Conservation (phyloP, 495 filamentous ascomycete species). For the Penicillium antarcticum region DNA sequence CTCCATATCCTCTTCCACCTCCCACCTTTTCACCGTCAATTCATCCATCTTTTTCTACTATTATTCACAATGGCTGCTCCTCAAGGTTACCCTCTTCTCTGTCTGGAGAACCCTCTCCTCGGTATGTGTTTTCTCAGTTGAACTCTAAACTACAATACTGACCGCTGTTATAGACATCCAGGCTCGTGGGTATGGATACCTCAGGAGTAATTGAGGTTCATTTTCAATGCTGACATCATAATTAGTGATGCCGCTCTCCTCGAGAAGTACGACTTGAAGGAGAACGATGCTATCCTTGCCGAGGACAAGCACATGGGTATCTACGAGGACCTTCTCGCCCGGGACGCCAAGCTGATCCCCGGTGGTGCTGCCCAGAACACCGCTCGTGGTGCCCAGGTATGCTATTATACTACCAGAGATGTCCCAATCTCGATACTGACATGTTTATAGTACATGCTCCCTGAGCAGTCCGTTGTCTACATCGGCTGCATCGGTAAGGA, state of each 20-base stretch:
- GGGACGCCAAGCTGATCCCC: constrained; percentile 88
- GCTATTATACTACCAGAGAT: not conserved
- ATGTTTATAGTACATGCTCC: constrained; percentile 73
- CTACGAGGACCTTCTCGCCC: constrained; percentile 88
- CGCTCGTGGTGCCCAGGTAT: constrained; percentile 83
- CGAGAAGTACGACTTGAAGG: constrained; percentile 87
- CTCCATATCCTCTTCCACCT: constrained; percentile 18
- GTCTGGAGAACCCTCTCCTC: constrained; percentile 94
- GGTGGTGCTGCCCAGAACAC: constrained; percentile 98
- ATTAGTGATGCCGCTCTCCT: constrained; percentile 67
- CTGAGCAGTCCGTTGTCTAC: constrained; percentile 81
- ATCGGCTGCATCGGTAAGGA: constrained; percentile 90
- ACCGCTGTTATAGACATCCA: constrained; percentile 70
- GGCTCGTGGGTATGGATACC: constrained; percentile 61
- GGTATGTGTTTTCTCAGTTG: constrained; percentile 51
- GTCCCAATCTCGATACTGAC: constrained; percentile 2
- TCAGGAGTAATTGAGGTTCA: not conserved
- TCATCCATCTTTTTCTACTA: constrained; percentile 1
- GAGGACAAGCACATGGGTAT: constrained; percentile 83
- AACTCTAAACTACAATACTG: constrained; percentile 14
- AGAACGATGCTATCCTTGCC: constrained; percentile 96
- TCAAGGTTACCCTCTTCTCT: constrained; percentile 79
- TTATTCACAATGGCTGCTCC: constrained; percentile 59
- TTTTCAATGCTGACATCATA: constrained; percentile 2
- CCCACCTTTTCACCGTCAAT: constrained; percentile 13